phyloP scores from a whole-genome alignment of 2,329 filamentous ascomycete species.

The Sarocladium brachiariae region DNA sequence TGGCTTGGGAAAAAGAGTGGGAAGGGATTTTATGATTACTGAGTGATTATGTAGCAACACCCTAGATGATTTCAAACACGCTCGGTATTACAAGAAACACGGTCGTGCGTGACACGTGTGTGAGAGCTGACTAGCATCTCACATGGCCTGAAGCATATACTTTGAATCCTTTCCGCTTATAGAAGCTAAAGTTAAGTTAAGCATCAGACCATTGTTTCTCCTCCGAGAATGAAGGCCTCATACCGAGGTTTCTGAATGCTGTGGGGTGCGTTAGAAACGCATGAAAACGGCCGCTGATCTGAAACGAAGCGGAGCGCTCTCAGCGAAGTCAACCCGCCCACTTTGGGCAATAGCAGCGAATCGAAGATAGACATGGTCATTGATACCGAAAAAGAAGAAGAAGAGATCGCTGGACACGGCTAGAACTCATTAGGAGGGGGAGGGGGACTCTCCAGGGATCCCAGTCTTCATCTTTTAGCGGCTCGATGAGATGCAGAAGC shows the following conservation, averaged over 20 bases:
- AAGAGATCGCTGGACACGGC: background rate
- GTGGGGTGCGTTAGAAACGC: slow-evolving; percentile 2
- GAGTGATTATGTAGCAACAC: slow-evolving; percentile 15
- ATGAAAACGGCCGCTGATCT: slow-evolving; percentile 4
- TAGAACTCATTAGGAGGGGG: background rate
- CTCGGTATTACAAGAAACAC: background rate
- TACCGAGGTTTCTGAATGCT: background rate
- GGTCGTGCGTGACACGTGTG: background rate
- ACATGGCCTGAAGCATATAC: background rate
- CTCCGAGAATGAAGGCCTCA: background rate
- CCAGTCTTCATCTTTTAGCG: background rate
- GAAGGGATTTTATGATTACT: slow-evolving; percentile 93
- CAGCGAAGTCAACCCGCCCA: background rate
- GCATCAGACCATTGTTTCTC: background rate
- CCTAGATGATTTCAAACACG: slow-evolving; percentile 2
- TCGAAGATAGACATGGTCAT: background rate
- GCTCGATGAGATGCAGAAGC: background rate
- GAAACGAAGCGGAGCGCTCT: background rate
- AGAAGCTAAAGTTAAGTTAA: slow-evolving; percentile 5
- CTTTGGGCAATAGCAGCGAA: slow-evolving; percentile 6
- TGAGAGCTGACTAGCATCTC: background rate
- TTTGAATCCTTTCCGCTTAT: background rate
- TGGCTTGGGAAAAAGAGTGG: slow-evolving; percentile 98
- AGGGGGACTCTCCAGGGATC: background rate
- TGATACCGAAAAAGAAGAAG: too few relatives aligned